These are phyloP conservation scores for Haplosporangium sp. DNA, from an alignment of 371 early-diverging fungal species.

Conservation along the genomic window DNA sequence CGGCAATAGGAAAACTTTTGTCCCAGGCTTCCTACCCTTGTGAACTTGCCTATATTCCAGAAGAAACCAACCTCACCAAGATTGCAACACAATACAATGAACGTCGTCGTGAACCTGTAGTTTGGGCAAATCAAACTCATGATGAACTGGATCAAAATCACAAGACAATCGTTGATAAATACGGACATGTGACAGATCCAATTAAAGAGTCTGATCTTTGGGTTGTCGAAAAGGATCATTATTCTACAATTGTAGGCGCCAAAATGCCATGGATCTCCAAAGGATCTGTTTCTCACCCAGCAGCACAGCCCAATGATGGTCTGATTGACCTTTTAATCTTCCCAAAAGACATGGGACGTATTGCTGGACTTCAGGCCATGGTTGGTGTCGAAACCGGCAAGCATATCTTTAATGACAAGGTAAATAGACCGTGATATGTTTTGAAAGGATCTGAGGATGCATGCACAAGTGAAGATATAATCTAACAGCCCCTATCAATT, in stretches of 20 bases:
- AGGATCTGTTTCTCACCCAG: conserved; percentile 68
- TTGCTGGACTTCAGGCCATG: conserved; percentile 46
- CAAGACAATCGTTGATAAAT: conserved; percentile 36
- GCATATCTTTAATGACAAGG: conserved; percentile 64
- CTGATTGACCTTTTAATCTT: conserved; percentile 65
- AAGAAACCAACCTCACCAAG: conserved; percentile 60
- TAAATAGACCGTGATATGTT: conserved; percentile 30
- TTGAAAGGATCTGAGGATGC: too few species aligned
- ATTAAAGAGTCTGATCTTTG: conserved; percentile 60
- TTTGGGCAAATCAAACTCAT: conserved; percentile 44
- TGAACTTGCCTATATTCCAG: conserved; percentile 63
- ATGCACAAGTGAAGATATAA: not conserved
- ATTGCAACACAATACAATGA: conserved; percentile 57
- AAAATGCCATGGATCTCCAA: conserved; percentile 68
- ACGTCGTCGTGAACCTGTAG: conserved; percentile 18
- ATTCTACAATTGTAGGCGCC: conserved; percentile 63
- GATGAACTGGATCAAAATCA: conserved; percentile 37
- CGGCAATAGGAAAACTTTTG: conserved; percentile 65
- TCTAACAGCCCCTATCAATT: too few species aligned
- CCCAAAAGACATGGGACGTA: conserved; percentile 56
- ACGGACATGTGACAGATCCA: conserved; percentile 37
- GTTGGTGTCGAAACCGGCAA: conserved; percentile 64
- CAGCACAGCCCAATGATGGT: conserved; percentile 70
- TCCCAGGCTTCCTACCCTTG: conserved; percentile 58
- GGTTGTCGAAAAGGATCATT: conserved; percentile 62